Evolutionary conservation across 2,329 filamentous ascomycete genomes (phyloP), one percentile per base, ranked within the genome.

Genomic region (Aspergillus pseudoviridinutans): DNA sequence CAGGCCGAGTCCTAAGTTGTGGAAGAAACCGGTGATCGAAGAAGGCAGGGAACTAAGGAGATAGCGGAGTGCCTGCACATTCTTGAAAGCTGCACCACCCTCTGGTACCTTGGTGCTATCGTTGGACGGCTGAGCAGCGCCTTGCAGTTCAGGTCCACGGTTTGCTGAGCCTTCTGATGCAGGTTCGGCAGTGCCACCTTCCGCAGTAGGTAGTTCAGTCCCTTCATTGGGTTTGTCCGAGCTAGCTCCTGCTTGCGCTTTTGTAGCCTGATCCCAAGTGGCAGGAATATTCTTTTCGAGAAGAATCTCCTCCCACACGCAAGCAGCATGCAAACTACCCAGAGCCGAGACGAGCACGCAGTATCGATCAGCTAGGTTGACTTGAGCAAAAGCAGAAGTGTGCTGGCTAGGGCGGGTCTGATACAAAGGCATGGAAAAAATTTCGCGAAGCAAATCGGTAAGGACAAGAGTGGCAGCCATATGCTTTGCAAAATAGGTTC

Each of bases 281-380:
- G 86, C 82, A 1, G 93, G 91, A 51, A 96, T 87, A 53, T 84
- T 81, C 52, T 85, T 87, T 62, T 89, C 84, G 49, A 97, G 79
- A 0, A 87, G 79, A 38, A 92, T 89, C 63, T 95, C 90, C 73
- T 99, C 93, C 73, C 87, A 88, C n/a, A 96, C 82, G 58, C 91
- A 89, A 53, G 88, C 87, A 46, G 89, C 84, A 62, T 97, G 83
- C 17, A 99, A 78, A 25, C 87, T 86, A 3, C 91, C 92, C 35
- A 97, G 82, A 27, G 86, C 86, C 60, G 85, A 83, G 25, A 96
- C 82, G 41, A 97, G 78, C n/a, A 80, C 76, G 49, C 85, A 80
- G 70, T 96, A 96, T 71, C 91, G 87, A 71, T 97, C 93, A 32
- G 87, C 91, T 24, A 96, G 82, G 68, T 96, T 96, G 64, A 95